phyloP scores from a whole-genome alignment of 2,329 filamentous ascomycete species.

The Fusarium setosum region DNA sequence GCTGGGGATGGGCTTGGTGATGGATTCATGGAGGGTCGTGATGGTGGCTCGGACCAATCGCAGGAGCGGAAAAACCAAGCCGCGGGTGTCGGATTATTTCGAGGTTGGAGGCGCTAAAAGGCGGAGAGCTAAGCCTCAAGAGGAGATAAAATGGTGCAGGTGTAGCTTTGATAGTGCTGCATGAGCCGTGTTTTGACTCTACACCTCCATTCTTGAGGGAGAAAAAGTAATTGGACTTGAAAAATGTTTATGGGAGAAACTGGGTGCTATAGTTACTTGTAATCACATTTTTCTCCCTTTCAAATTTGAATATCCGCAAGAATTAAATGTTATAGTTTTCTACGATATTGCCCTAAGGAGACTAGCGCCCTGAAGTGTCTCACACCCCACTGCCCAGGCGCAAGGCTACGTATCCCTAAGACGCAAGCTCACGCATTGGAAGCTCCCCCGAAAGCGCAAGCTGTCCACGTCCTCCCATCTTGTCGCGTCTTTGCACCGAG shows the following conservation, averaged over 20 bases:
- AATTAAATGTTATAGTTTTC: not conserved
- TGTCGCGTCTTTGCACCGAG: constrained; percentile 29
- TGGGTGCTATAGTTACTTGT: no score
- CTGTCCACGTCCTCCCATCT: constrained; percentile 34
- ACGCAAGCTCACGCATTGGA: constrained; percentile 42
- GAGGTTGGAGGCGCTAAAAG: not conserved
- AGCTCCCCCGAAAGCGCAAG: constrained; percentile 40
- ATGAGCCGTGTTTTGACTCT: not conserved
- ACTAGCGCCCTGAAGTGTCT: constrained; percentile 21
- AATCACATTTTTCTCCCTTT: no score
- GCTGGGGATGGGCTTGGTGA: constrained; percentile 38
- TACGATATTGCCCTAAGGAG: not conserved
- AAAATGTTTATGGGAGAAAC: no score
- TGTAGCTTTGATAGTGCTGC: not conserved
- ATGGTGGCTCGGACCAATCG: constrained; percentile 37
- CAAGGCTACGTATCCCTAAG: constrained; percentile 54
- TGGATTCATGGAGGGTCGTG: constrained; percentile 13
- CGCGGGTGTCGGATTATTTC: constrained; percentile 42
- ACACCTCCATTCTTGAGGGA: not conserved
- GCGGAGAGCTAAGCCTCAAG: constrained; percentile 13
- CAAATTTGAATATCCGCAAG: no score
- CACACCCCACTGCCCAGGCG: constrained; percentile 18
- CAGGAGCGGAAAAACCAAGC: constrained; percentile 46
- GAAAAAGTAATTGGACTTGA: not conserved
- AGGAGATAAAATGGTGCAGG: not conserved